Conservation (phyloP, 2,329 filamentous ascomycete species). For the Sporothrix variecibatus region DNA sequence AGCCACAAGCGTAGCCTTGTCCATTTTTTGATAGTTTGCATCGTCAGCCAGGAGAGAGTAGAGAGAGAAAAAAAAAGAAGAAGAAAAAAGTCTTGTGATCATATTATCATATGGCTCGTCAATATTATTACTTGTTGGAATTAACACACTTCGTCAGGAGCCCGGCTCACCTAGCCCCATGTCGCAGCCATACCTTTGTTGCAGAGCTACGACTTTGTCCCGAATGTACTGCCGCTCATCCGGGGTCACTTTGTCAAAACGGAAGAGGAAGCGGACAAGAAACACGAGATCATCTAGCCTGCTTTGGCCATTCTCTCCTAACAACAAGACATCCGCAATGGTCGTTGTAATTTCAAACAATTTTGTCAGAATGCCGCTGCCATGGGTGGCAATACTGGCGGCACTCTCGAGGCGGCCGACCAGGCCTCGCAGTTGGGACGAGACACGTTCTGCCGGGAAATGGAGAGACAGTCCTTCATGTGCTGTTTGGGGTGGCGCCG, state of each 20-base stretch:
- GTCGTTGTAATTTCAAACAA: conserved; percentile 62
- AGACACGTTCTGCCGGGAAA: conserved; percentile 44
- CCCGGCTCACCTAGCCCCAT: background rate
- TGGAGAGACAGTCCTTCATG: conserved; percentile 45
- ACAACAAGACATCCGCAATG: conserved; percentile 58
- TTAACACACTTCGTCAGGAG: background rate
- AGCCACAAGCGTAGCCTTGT: background rate
- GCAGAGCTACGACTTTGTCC: background rate
- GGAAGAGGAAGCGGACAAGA: background rate
- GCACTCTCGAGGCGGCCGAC: conserved; percentile 41
- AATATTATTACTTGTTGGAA: background rate
- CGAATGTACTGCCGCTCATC: background rate
- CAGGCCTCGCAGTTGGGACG: conserved; percentile 43
- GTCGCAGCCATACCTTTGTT: background rate
- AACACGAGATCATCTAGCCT: background rate
- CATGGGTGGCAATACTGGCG: conserved; percentile 55
- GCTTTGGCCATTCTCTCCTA: conserved; percentile 32
- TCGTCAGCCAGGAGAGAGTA: no score
- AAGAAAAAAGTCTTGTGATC: background rate
- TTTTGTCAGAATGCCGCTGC: conserved; percentile 59
- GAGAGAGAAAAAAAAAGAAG: no score
- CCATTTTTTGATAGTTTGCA: no score
- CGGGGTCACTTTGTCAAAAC: background rate
- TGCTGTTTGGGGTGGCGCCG: conserved; percentile 35
- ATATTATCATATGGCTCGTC: background rate